A percentile compares a stretch with the other conserved stretches of the same genome.
Conservation (phyloP, 2,329 filamentous ascomycete genomes). For the Neoscytalidium dimidiatum region DNA sequence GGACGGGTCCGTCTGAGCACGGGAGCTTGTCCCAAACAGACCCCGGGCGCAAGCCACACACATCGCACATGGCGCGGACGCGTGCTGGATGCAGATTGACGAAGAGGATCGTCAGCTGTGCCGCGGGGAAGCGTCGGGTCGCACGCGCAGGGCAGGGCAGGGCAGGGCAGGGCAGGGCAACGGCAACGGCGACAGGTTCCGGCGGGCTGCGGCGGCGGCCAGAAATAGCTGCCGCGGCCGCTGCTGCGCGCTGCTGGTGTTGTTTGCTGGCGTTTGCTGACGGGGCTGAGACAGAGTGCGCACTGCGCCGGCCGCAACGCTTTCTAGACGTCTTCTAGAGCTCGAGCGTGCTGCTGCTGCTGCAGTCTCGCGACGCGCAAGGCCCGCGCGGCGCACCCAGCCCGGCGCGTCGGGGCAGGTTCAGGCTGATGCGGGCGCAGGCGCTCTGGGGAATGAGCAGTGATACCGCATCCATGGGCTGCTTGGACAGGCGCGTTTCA, state of each 20-base stretch:
- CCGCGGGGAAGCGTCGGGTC: background rate
- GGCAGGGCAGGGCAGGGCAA: background rate
- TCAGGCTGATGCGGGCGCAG: background rate
- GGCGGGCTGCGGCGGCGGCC: background rate
- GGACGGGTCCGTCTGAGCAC: background rate
- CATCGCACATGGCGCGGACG: too few species aligned
- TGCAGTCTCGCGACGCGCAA: background rate
- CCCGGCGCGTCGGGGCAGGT: background rate
- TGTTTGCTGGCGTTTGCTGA: background rate
- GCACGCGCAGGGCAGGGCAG: background rate
- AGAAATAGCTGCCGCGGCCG: background rate
- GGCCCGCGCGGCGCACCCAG: background rate
- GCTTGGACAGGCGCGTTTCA: background rate
- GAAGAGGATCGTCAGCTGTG: background rate
- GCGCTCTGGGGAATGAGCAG: background rate
- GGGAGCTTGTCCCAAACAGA: background rate
- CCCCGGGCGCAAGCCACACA: background rate
- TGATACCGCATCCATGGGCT: background rate
- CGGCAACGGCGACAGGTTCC: too few species aligned
- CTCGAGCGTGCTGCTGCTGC: background rate
- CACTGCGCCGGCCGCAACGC: background rate
- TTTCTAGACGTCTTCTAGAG: slow-evolving; percentile 8
- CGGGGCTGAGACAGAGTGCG: background rate
- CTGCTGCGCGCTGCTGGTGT: background rate
- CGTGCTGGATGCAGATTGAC: slow-evolving; percentile 5